Conservation (phyloP, 1,284 basidiomycete genomes). For the Acaromyces ingoldii region DNA sequence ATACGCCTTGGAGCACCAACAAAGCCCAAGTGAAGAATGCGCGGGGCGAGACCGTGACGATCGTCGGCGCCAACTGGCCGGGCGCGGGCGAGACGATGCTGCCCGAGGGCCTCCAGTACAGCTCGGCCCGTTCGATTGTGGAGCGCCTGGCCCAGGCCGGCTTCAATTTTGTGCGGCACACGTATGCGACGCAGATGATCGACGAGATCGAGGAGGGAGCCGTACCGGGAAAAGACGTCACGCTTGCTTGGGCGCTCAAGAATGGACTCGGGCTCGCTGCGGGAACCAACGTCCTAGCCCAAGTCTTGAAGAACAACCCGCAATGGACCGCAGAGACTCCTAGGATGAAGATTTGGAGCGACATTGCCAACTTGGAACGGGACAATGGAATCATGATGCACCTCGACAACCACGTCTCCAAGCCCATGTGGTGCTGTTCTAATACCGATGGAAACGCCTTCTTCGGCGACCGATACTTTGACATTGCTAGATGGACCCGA, state of each 20-base stretch:
- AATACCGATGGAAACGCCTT: slow-evolving; percentile 26
- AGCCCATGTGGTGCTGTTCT: slow-evolving; percentile 23
- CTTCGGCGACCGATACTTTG: slow-evolving; percentile 20
- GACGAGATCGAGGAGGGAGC: slow-evolving; percentile 26
- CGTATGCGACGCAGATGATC: slow-evolving; percentile 25
- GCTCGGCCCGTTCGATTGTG: slow-evolving; percentile 16
- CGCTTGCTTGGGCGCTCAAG: slow-evolving; percentile 11
- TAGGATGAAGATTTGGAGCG: slow-evolving; percentile 13
- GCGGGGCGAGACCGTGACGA: slow-evolving; percentile 15
- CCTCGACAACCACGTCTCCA: slow-evolving; percentile 23
- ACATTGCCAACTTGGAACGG: slow-evolving; percentile 19
- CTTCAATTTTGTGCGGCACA: slow-evolving; percentile 26
- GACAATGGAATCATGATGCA: slow-evolving; percentile 23
- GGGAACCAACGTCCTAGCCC: slow-evolving; percentile 17
- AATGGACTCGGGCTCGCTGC: slow-evolving; percentile 16
- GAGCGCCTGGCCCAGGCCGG: slow-evolving; percentile 19
- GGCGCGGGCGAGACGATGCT: slow-evolving; percentile 22
- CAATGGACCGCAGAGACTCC: slow-evolving; percentile 13
- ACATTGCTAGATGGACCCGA: slow-evolving; percentile 19
- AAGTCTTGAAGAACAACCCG: slow-evolving; percentile 20
- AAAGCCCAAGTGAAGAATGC: slow-evolving; percentile 23
- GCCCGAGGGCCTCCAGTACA: slow-evolving; percentile 23
- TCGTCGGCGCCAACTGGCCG: slow-evolving; percentile 18
- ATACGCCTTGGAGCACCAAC: slow-evolving; percentile 17
- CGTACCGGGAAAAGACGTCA: slow-evolving; percentile 17